A percentile compares a stretch with the other conserved stretches of the same genome.
These are phyloP conservation scores for Stephanodiscus minutulus DNA, from an alignment of 108 stramenopile species.

Conservation along the genomic window DNA sequence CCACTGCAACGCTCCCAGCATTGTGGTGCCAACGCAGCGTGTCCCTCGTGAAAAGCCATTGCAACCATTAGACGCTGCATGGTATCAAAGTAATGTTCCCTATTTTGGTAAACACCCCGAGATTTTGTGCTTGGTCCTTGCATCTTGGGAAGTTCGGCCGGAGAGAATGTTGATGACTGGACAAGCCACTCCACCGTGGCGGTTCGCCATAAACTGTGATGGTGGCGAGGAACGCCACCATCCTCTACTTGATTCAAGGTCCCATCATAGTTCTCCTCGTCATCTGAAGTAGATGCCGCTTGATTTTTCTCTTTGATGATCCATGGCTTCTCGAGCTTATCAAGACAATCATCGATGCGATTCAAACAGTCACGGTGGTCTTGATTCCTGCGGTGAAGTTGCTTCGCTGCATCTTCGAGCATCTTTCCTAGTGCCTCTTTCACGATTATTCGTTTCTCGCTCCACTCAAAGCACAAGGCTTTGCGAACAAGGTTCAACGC, in stretches of 20 bases:
- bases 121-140: conserved; percentile 17
- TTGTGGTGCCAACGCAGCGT: conserved; percentile 41
- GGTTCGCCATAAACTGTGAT: conserved; percentile 19
- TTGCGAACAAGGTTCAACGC: conserved; percentile 22
- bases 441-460: conserved; percentile 14
- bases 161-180: conserved; percentile 14
- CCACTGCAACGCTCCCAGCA: conserved; percentile 29
- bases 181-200: conserved; percentile 19
- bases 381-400: conserved; percentile 12
- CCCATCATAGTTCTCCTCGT: not conserved
- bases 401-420: conserved; percentile 15
- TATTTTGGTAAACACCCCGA: conserved; percentile 43
- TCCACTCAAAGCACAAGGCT: conserved; percentile 26
- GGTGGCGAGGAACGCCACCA: conserved; percentile 14
- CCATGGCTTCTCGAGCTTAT: conserved; percentile 29
- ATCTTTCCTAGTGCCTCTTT: conserved; percentile 9
- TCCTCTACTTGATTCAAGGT: not conserved
- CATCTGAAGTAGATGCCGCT: conserved; percentile 1
- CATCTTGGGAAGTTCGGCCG: conserved; percentile 19
- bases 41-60: conserved; percentile 55
- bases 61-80: conserved; percentile 47
- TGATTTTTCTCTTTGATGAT: conserved; percentile 20
- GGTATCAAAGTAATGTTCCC: conserved; percentile 42
- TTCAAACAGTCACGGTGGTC: conserved; percentile 25
- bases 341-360: conserved; percentile 24